phyloP scores from a whole-genome alignment of 768 basidiomycete species.

The Suillus subalutaceus region DNA sequence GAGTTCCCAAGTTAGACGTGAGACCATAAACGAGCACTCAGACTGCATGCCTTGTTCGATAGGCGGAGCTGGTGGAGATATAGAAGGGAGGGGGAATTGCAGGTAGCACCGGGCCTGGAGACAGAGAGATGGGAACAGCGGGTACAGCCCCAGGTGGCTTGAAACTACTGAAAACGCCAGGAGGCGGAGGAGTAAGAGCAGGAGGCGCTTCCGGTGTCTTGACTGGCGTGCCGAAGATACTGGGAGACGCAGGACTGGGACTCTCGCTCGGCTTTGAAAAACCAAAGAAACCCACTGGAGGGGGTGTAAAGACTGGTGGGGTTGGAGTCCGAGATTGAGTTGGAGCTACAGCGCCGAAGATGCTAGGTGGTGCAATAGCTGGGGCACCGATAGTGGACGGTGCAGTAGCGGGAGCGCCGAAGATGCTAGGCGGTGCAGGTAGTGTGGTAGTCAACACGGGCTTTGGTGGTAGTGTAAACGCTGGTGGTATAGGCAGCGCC shows the following conservation, averaged over 20 bases:
- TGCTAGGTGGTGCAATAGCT: constrained; percentile 7
- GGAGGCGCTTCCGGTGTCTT: constrained; percentile 11
- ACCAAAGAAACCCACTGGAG: constrained; percentile 2
- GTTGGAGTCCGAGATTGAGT: neutral
- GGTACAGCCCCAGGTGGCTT: constrained; percentile 7
- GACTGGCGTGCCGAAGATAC: constrained; percentile 11
- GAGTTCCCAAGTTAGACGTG: constrained; percentile 53
- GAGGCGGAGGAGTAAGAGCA: constrained; percentile 16
- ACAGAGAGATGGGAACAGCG: constrained; percentile 9
- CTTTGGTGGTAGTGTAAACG: constrained; percentile 12
- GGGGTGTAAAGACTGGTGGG: neutral
- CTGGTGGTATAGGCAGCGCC: constrained; percentile 13
- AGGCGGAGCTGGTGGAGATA: constrained; percentile 23
- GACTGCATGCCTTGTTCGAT: constrained; percentile 68
- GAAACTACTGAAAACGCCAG: constrained; percentile 15
- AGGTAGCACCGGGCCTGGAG: constrained; percentile 2
- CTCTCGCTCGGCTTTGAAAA: constrained; percentile 6
- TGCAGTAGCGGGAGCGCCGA: constrained; percentile 4
- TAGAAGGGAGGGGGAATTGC: constrained; percentile 11
- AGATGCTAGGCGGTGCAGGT: constrained; percentile 7
- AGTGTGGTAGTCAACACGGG: constrained; percentile 14
- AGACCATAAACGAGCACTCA: constrained; percentile 57
- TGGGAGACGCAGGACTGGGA: constrained; percentile 13
- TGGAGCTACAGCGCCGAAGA: neutral
- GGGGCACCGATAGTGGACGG: neutral